Conservation (phyloP, 768 basidiomycete species). For the Amanita inopinata region DNA sequence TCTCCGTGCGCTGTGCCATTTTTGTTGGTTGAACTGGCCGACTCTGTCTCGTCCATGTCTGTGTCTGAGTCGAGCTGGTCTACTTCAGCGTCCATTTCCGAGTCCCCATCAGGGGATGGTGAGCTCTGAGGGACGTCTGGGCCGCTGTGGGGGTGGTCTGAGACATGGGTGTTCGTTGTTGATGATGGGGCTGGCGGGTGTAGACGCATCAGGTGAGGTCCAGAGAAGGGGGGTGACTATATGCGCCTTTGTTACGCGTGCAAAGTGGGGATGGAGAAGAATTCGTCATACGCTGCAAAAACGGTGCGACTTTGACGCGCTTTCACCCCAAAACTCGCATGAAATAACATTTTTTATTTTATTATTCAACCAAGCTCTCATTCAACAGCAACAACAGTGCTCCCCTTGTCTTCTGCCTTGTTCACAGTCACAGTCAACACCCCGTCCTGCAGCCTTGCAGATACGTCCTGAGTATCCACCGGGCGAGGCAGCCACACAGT, state of each 20-base stretch:
- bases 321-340: too few relatives aligned
- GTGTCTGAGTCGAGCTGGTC: conserved; percentile 57
- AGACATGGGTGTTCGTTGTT: background rate
- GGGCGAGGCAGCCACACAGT: conserved; percentile 65
- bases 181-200: background rate
- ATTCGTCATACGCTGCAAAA: background rate
- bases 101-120: conserved; percentile 22
- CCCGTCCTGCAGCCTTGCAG: conserved; percentile 60
- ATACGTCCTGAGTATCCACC: conserved; percentile 46
- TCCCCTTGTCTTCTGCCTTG: conserved; percentile 50
- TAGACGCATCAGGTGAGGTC: background rate
- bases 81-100: conserved; percentile 50
- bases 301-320: conserved; percentile 1
- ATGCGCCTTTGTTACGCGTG: background rate
- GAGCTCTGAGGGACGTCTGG: conserved; percentile 11
- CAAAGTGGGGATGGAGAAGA: conserved; percentile 4
- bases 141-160: conserved; percentile 1
- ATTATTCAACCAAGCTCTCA: conserved; percentile 11
- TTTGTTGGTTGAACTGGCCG: conserved; percentile 16
- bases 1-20: conserved; percentile 22
- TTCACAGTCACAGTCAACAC: conserved; percentile 54
- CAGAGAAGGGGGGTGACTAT: conserved; percentile 1
- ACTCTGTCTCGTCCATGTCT: conserved; percentile 30
- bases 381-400: conserved; percentile 36
- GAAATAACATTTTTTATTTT: too few relatives aligned